A percentile compares a stretch with the other conserved stretches of the same genome.
Evolutionary conservation across 768 basidiomycete genomes (phyloP).

Genomic region (Xerocomellus amylosporus): DNA sequence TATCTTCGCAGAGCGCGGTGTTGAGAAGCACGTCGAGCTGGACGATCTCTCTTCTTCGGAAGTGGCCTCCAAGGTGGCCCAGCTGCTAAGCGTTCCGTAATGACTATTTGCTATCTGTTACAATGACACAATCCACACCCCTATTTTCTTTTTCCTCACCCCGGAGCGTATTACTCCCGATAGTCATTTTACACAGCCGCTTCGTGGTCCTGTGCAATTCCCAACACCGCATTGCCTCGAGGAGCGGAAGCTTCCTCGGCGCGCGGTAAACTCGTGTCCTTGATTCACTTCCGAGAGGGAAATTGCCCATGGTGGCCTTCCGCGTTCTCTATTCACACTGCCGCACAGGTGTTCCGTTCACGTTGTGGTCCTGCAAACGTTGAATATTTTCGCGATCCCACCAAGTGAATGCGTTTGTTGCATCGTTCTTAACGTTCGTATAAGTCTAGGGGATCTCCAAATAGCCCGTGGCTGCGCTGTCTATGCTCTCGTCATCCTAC

Average conservation of each 20-base stretch:
- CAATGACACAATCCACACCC: constrained; percentile 6
- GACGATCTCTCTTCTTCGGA: constrained; percentile 72
- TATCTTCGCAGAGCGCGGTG: constrained; percentile 59
- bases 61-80: constrained; percentile 67
- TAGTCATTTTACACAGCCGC: not conserved
- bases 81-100: constrained; percentile 46
- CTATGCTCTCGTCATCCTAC: not conserved
- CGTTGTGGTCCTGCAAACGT: not conserved
- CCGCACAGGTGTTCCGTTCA: constrained; percentile 1
- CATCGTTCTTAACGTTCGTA: not conserved
- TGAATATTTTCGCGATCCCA: not conserved
- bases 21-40: constrained; percentile 77
- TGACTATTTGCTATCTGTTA: constrained; percentile 1
- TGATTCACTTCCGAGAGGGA: constrained; percentile 4
- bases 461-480: not conserved
- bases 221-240: constrained; percentile 21
- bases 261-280: constrained; percentile 21
- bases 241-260: constrained; percentile 14
- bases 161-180: not conserved
- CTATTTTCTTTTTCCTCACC: not conserved
- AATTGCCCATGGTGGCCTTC: constrained; percentile 2
- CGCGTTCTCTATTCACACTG: not conserved
- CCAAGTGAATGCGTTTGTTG: not conserved
- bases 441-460: not conserved
- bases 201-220: not conserved